These are phyloP conservation scores for Candida suzukii DNA, from an alignment of 805 yeast species.

Conservation along the genomic window DNA sequence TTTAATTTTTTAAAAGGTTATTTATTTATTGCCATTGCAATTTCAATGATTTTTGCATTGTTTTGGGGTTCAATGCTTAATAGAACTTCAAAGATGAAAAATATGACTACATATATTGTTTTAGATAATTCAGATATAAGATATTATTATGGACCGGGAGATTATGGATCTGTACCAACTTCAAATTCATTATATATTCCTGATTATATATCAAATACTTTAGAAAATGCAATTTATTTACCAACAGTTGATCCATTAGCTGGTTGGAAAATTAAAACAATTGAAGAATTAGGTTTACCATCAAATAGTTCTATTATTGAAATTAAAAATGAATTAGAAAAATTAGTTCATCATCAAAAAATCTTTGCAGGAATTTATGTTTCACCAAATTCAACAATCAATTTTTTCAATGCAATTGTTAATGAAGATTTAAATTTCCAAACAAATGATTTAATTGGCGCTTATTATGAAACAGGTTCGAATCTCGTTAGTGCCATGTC, in stretches of 20 bases:
- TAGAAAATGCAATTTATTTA: conserved; percentile 15
- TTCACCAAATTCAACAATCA: conserved; percentile 40
- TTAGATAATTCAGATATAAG: conserved; percentile 5
- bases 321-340: conserved; percentile 29
- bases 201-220: conserved; percentile 23
- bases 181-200: conserved; percentile 11
- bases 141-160: not conserved
- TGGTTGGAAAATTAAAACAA: conserved; percentile 14
- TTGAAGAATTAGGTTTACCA: conserved; percentile 22
- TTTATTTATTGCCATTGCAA: conserved; percentile 24
- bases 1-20: conserved; percentile 17
- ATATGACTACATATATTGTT: conserved; percentile 29
- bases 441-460: conserved; percentile 26
- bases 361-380: conserved; percentile 58
- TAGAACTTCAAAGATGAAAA: conserved; percentile 20
- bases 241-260: conserved; percentile 9
- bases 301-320: conserved; percentile 1
- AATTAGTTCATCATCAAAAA: conserved; percentile 43
- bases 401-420: conserved; percentile 28
- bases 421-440: conserved; percentile 15
- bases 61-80: conserved; percentile 36
- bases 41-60: conserved; percentile 30
- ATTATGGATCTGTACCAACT: not conserved
- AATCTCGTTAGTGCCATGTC: conserved; percentile 41
- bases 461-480: conserved; percentile 54